Conservation (phyloP, 768 basidiomycete genomes). For the Boletus rubropictus region DNA sequence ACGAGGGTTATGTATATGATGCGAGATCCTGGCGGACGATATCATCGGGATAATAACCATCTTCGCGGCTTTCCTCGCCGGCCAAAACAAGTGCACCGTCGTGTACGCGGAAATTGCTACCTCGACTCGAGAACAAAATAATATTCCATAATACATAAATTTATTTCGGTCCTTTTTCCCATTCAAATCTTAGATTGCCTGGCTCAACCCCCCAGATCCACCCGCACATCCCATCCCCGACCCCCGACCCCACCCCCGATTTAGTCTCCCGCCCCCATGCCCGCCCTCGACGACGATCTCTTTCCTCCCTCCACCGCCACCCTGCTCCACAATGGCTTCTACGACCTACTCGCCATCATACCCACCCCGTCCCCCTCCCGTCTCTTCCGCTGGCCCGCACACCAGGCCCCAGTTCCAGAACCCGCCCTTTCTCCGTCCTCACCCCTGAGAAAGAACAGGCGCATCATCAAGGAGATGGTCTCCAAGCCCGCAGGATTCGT, state of each 20-base stretch:
- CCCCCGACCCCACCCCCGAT: too few species aligned
- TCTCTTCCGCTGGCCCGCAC: slow-evolving; percentile 43
- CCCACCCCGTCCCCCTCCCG: slow-evolving; percentile 65
- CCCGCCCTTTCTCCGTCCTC: slow-evolving; percentile 30
- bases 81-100: too few species aligned
- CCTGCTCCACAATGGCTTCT: slow-evolving; percentile 84
- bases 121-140: too few species aligned
- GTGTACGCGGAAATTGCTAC: slow-evolving; percentile 25
- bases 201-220: not conserved
- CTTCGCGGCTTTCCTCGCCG: slow-evolving; percentile 23
- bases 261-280: not conserved
- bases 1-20: slow-evolving; percentile 12
- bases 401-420: too few species aligned
- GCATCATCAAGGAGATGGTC: slow-evolving; percentile 86
- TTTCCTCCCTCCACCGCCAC: too few species aligned
- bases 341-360: slow-evolving; percentile 76
- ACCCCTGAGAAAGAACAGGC: slow-evolving; percentile 48
- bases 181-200: not conserved
- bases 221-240: too few species aligned
- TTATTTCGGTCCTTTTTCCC: not conserved
- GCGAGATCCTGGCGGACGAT: slow-evolving; percentile 16
- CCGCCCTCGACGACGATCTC: not conserved
- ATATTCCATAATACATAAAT: not conserved
- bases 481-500: slow-evolving; percentile 77
- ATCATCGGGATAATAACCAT: not conserved